Evolutionary conservation across 352 stramenopile genomes (phyloP).

Genomic region (Phytopythium montanum): DNA sequence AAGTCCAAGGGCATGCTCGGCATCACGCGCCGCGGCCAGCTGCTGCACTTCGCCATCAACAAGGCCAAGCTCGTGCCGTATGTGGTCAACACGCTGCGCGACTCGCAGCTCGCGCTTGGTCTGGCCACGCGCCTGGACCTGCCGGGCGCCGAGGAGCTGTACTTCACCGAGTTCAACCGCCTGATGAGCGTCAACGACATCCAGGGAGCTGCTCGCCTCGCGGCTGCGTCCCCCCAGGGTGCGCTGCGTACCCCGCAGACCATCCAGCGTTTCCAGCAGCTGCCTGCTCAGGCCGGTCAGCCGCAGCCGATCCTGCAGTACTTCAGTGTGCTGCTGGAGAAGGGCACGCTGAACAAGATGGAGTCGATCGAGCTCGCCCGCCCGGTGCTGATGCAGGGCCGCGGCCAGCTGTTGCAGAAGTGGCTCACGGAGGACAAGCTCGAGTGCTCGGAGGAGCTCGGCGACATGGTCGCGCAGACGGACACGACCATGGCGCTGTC

Average conservation of each 20-base stretch:
- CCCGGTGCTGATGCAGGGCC: conserved; percentile 96
- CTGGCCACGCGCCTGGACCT: conserved; percentile 96
- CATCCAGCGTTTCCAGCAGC: conserved; percentile 98
- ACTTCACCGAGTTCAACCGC: conserved; percentile 98
- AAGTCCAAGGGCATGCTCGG: conserved; percentile 96
- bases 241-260: conserved; percentile 96
- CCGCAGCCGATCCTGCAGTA: conserved; percentile 99
- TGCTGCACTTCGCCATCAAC: conserved; percentile 98
- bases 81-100: conserved; percentile 96
- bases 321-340: conserved; percentile 98
- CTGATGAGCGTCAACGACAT: conserved; percentile 86
- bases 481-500: conserved; percentile 98
- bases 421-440: conserved; percentile 99
- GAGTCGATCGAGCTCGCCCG: conserved; percentile 99
- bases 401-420: conserved; percentile 98
- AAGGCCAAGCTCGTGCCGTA: conserved; percentile 98
- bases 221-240: conserved; percentile 86
- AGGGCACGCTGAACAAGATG: conserved; percentile 98
- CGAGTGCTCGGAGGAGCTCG: conserved; percentile 96
- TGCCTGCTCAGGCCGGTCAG: conserved; percentile 95
- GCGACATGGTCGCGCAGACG: conserved; percentile 94
- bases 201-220: conserved; percentile 86
- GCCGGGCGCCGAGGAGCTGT: conserved; percentile 97
- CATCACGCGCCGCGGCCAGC: conserved; percentile 96
- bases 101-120: conserved; percentile 95